phyloP scores from a whole-genome alignment of 192 early-diverging fungal species.

The Coemansia sp. region DNA sequence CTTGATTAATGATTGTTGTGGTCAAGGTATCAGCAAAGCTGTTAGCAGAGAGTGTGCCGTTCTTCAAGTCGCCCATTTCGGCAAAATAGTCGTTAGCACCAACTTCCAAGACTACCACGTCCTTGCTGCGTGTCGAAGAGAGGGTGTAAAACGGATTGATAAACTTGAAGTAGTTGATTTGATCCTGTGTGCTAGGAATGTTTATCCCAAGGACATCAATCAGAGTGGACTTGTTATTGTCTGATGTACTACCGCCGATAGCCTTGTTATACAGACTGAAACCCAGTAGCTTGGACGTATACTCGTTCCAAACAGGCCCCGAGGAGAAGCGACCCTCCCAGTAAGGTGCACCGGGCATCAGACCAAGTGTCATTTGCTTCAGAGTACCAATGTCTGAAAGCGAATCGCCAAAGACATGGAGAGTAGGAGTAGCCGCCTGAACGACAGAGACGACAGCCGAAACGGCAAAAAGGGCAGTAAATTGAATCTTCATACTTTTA shows the following conservation, averaged over 20 bases:
- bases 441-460: neutral
- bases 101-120: slow-evolving; percentile 23
- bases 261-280: slow-evolving; percentile 36
- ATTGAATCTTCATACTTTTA: neutral
- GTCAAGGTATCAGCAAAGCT: slow-evolving; percentile 16
- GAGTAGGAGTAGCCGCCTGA: slow-evolving; percentile 1
- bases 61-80: neutral
- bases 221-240: slow-evolving; percentile 14
- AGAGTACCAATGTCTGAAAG: slow-evolving; percentile 36
- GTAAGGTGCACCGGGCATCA: slow-evolving; percentile 18
- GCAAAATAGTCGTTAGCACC: slow-evolving; percentile 38
- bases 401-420: slow-evolving; percentile 31
- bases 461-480: neutral
- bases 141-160: slow-evolving; percentile 11
- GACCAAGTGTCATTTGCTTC: slow-evolving; percentile 19
- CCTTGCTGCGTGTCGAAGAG: slow-evolving; percentile 6
- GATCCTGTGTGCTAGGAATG: slow-evolving; percentile 32
- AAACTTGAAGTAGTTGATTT: slow-evolving; percentile 36
- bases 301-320: slow-evolving; percentile 39
- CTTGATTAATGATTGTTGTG: slow-evolving; percentile 11
- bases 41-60: slow-evolving; percentile 1
- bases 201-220: slow-evolving; percentile 13
- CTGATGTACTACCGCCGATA: slow-evolving; percentile 21
- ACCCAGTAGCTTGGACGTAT: slow-evolving; percentile 7
- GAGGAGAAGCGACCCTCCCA: slow-evolving; percentile 34